Evolutionary conservation across 208 protist species (phyloP).

Genomic region (Leishmania martiniquensis): DNA sequence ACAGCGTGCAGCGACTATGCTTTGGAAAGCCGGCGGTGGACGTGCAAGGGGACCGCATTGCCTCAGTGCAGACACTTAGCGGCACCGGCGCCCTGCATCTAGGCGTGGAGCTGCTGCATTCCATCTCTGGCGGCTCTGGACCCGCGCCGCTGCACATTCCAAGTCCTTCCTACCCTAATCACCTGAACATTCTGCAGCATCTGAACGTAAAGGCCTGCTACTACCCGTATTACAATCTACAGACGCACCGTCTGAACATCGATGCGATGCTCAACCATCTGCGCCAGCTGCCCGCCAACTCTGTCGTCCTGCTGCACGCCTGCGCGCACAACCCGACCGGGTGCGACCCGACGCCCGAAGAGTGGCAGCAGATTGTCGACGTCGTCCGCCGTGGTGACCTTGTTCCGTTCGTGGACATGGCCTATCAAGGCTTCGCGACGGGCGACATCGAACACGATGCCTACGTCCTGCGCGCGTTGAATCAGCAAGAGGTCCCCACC

Average conservation of each 20-base stretch:
- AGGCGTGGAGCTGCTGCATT: slow-evolving; percentile 57
- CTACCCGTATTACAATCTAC: slow-evolving; percentile 83
- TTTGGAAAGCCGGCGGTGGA: slow-evolving; percentile 82
- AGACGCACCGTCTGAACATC: slow-evolving; percentile 64
- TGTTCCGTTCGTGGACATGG: slow-evolving; percentile 95
- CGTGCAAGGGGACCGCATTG: slow-evolving; percentile 52
- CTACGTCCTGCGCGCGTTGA: slow-evolving; percentile 66
- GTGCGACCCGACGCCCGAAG: slow-evolving; percentile 93
- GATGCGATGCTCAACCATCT: slow-evolving; percentile 76
- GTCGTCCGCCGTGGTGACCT: slow-evolving; percentile 78
- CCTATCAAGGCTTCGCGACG: slow-evolving; percentile 96
- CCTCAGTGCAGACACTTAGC: slow-evolving; percentile 77
- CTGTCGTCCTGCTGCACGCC: slow-evolving; percentile 95
- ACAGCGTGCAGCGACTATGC: slow-evolving; percentile 73
- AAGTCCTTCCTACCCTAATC: slow-evolving; percentile 81
- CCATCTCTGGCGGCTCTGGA: slow-evolving; percentile 22
- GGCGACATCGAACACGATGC: slow-evolving; percentile 95
- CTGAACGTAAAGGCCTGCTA: slow-evolving; percentile 39
- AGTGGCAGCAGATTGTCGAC: slow-evolving; percentile 93
- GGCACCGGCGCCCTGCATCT: slow-evolving; percentile 85
- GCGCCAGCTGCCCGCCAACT: slow-evolving; percentile 56
- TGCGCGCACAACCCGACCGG: slow-evolving; percentile 99
- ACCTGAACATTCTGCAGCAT: slow-evolving; percentile 66
- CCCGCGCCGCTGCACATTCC: slow-evolving; percentile 49
- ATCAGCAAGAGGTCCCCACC: slow-evolving; percentile 54